Evolutionary conservation across 2,329 filamentous ascomycete genomes (phyloP), one percentile per base, ranked within the genome.

Genomic region (Aspergillus jensenii): DNA sequence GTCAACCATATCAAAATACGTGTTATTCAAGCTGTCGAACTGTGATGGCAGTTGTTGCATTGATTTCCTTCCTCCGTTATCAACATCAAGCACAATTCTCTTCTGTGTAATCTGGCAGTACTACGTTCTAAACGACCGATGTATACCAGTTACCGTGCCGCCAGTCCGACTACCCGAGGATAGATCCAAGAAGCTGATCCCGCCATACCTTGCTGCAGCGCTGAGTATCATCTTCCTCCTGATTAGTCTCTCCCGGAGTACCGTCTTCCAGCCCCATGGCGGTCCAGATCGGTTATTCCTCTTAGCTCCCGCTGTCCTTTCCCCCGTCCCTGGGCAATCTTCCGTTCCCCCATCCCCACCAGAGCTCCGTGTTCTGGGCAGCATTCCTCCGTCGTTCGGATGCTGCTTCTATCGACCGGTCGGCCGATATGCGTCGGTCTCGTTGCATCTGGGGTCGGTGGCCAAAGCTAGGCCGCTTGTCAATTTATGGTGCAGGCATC

Each of bases 211-310:
- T 37, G 21, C 35, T n/a, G 17, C 14, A 27, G 37, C 50, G 55
- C 58, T 56, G 58, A 51, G 31, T 52, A 47, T 53, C 41, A 46
- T 33, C 39, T 45, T 35, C 14, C 15, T 31, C 17, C 39, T 52
- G 47, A 59, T 52, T 52, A 59, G 49, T 39, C 37, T 53, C 6
- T 14, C 44, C 50, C 58, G 58, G 49, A 56, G 49, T 47, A 51
- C 56, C 48, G 56, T 54, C 50, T 41, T 54, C 54, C 49, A 54
- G 44, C n/a, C 41, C 58, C 53, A 49, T 59, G 40, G 23, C 44
- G 47, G 45, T 53, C 58, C 53, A 56, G 58, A 54, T 57, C 58
- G 45, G 53, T 44, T 59, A 59, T 53, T 46, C 54, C 17, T 45
- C 57, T 31, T 59, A 58, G 56, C 48, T 53, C 56, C 56, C 56